Conservation (phyloP, 768 basidiomycete species). For the Lactarius quietus region DNA sequence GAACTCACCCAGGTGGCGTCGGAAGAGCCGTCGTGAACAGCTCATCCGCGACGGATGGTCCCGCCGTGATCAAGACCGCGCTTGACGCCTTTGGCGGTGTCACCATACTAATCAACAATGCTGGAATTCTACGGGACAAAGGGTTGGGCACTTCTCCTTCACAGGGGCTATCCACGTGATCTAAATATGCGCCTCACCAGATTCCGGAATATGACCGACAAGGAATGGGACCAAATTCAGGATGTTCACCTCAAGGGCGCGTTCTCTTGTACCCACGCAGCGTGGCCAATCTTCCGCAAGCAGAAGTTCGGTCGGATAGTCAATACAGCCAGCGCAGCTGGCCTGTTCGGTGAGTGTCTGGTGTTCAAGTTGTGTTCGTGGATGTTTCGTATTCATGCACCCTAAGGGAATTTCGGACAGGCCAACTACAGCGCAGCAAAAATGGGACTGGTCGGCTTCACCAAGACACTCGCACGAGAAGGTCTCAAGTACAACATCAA, state of each 20-base stretch:
- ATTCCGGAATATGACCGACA: constrained; percentile 97
- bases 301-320: constrained; percentile 93
- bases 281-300: constrained; percentile 92
- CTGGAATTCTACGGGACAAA: constrained; percentile 82
- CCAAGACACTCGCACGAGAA: constrained; percentile 89
- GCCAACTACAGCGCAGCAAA: constrained; percentile 98
- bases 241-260: constrained; percentile 94
- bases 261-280: constrained; percentile 89
- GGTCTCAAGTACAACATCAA: constrained; percentile 90
- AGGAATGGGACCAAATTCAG: constrained; percentile 86
- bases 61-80: constrained; percentile 81
- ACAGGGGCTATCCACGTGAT: neutral
- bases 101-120: constrained; percentile 94
- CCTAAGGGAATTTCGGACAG: constrained; percentile 87
- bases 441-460: constrained; percentile 91
- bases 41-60: constrained; percentile 83
- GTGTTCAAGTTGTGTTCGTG: neutral
- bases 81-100: constrained; percentile 80
- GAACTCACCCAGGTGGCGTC: constrained; percentile 45
- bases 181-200: constrained; percentile 36
- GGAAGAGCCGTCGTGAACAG: constrained; percentile 87
- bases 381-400: neutral
- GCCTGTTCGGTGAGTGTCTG: constrained; percentile 65
- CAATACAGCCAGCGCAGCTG: constrained; percentile 94
- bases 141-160: constrained; percentile 45